Base-by-base conservation (phyloP, 1,139 yeast genomes). In the Citeromyces hawaiiensis region DNA sequence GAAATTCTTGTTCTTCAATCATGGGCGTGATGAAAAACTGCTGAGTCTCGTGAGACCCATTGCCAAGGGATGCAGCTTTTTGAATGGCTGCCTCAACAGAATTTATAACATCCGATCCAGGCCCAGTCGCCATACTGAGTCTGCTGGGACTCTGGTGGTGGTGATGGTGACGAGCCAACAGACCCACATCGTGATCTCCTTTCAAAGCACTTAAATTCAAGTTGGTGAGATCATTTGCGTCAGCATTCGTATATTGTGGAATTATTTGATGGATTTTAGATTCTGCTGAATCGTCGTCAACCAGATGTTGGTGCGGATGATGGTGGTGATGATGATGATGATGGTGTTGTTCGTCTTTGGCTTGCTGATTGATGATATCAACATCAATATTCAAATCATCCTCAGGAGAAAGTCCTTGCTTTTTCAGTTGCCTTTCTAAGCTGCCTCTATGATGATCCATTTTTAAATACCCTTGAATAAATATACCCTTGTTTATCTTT, bases 1-100 rank as follows among this genome's bases (percentile, higher is more conserved):
- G 69, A 50, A 72, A 72, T 32, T 63, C 64, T 51, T 71, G 76
- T 46, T 70, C 75, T 11, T 74, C 75, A 48, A 68, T 70, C 37
- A 75, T 72, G 37, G 76, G 63, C 9, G 78, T 72, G 47, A 71
- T 68, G 45, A 72, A 60, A 51, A 68, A 68, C 2, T 75, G 75
- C 33, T 23, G 25, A n/a, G 21, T 36, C 23, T 39, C 36, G 10
- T 33, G 21, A 14, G 35, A 19, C 19, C 17, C 11, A 7, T 17
- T 33, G 17, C 21, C 21, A 14, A 33, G 17, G 15, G 17, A 17
- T 13, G 17, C 19, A 13, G 35, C 21, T 14, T 21, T 21, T 33
- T 21, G 21, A 17, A 19, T 17, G 10, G 35, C 19, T 10, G 35
- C 35, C 11, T 17, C 21, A 33, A 33, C 19, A 15, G 19, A 17